A percentile compares a stretch with the other conserved stretches of the same genome.
Conservation (phyloP, 2,329 filamentous ascomycete genomes). For the Fusarium anguioides region DNA sequence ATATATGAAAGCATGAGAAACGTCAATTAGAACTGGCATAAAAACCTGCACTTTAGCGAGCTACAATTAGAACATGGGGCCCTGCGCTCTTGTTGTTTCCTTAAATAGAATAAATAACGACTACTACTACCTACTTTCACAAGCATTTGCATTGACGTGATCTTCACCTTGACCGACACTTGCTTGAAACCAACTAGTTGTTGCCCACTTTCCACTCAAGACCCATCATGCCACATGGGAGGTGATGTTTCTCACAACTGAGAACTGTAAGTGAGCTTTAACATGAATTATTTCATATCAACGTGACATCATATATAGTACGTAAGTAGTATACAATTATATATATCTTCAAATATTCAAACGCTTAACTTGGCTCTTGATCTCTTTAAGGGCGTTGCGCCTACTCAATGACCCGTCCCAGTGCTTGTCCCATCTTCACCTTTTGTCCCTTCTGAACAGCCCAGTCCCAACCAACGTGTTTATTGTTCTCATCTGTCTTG, state of each 20-base stretch:
- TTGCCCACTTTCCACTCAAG: not conserved
- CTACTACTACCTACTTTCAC: not conserved
- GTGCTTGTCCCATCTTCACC: constrained; percentile 87
- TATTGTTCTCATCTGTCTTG: constrained; percentile 61
- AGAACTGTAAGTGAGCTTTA: not conserved
- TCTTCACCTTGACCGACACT: not conserved
- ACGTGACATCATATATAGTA: not conserved
- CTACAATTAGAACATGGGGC: constrained; percentile 11
- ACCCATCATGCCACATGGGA: not conserved
- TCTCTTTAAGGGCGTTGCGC: constrained; percentile 13
- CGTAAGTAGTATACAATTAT: constrained; percentile 29
- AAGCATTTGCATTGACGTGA: not conserved
- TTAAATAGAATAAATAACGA: constrained; percentile 7
- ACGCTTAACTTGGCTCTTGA: constrained; percentile 16
- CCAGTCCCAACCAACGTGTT: constrained; percentile 84
- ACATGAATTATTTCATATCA: not conserved
- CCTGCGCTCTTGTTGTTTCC: not conserved
- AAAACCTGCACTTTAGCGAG: constrained; percentile 27
- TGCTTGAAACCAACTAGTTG: not conserved
- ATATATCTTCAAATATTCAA: constrained; percentile 24
- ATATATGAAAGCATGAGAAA: constrained; percentile 10
- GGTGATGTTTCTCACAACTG: not conserved
- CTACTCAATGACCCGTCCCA: constrained; percentile 77
- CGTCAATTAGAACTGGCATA: constrained; percentile 6
- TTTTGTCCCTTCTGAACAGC: constrained; percentile 85